Evolutionary conservation across 176 grass and related monocot genomes (phyloP), one percentile per base, ranked within the genome.

Genomic region (Oropetium thomaeum): DNA sequence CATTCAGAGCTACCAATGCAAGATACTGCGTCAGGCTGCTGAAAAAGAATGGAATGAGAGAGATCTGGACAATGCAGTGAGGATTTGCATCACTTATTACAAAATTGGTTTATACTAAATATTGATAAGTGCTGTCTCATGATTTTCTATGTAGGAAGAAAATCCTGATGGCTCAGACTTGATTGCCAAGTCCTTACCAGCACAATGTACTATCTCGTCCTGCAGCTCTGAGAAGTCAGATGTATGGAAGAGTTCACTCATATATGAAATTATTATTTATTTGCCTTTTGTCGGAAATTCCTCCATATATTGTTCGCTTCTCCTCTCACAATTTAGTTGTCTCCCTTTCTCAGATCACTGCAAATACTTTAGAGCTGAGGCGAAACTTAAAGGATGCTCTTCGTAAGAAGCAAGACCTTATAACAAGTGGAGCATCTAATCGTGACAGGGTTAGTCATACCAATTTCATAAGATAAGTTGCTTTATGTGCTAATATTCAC

Each of bases 321-420:
- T 5, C 27, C 2, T 14, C 20, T 25, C 12, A 11, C 19, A 70
- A n/a, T 82, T 8, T 70, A 32, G 32, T 25, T 44, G 14, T 62
- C 17, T n/a, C 0, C 59, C 1, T 82, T 30, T n/a, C 25, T 8
- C 54, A 93, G 87, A 52, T 84, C 19, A 74, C 58, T 13, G 53
- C 40, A 26, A 93, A 89, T 73, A 84, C 83, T 19, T 67, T 48
- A 0, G 83, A 93, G 61, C 30, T 93, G 10, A 70, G 15, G 44
- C 28, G 0, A 32, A 72, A 37, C 9, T 29, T 93, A 13, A 89
- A 84, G 29, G 83, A 87, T 43, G 35, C 15, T 74, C 64, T 93
- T 54, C 35, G 30, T 22, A 68, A 83, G 5, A 86, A 92, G 69
- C 71, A 83, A 70, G 76, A 93, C 39, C 29, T 73, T 28, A 29